Base-by-base conservation (phyloP, 2,329 filamentous ascomycete genomes). In the Sporothrix sp. region DNA sequence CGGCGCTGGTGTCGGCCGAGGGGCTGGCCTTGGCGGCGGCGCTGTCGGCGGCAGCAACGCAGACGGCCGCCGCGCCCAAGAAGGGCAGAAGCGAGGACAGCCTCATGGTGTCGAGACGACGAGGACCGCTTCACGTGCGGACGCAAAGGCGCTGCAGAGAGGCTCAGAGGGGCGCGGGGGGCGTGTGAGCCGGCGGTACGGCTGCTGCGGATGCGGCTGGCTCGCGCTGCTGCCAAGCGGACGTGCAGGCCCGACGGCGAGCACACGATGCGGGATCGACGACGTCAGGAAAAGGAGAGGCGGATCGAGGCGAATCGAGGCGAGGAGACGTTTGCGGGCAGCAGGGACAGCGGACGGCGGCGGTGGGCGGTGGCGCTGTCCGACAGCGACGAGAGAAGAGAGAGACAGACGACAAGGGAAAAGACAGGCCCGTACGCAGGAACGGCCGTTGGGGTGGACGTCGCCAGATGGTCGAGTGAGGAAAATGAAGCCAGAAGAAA, bases 31-130 rank as follows among this genome's bases (percentile, higher is more conserved):
- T 33, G 10, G 23, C 21, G 7, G 36, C 11, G 13, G 46, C 30
- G 33, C 38, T 33, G 13, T 51, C 47, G 14, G 36, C 51, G 10
- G 58, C 58, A 30, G 68, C 68, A 43, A 65, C 62, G 46, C 68
- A 69, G 42, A 71, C 58, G 44, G 66, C 63, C 48, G 68, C 65
- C 30, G 67, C 67, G 64, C 72, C 68, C 52, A 79, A 64, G 47
- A 79, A 62, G 57, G 75, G 63, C 53, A 74, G 63, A 49, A 71
- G 59, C 47, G 66, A 65, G 50, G 64, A 63, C 56, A 73, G 63
- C 66, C 69, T 69, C 72, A 75, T 75, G 62, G 49, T 58, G 50
- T n/a, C n/a, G n/a, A n/a, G n/a, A n/a, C n/a, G n/a, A n/a, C n/a
- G n/a, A n/a, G n/a, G n/a, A n/a, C n/a, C n/a, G n/a, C n/a, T n/a